Conservation (phyloP, 2,329 filamentous ascomycete species). For the Aspergillaceae sp. region DNA sequence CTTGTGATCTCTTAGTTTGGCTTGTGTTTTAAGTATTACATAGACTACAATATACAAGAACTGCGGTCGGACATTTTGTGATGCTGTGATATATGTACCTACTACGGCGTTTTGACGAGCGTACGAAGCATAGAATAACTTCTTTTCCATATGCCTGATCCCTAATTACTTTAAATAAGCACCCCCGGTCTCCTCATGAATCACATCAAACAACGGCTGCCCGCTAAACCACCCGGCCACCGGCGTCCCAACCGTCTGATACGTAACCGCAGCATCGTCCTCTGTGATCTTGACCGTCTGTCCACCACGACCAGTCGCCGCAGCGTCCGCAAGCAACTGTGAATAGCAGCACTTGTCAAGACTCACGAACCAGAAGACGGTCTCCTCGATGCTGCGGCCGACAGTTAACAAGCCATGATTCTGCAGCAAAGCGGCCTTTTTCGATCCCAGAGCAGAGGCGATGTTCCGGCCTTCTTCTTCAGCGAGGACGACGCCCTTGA, state of each 20-base stretch:
- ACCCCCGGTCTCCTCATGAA: conserved; percentile 52
- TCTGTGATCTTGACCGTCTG: conserved; percentile 59
- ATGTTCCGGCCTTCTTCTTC: conserved; percentile 48
- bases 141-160: no score
- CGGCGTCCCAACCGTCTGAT: conserved; percentile 54
- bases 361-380: conserved; percentile 47
- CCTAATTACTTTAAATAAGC: conserved; percentile 43
- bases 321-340: conserved; percentile 47
- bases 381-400: conserved; percentile 42
- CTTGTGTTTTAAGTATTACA: no score
- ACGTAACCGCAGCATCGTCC: conserved; percentile 60
- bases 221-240: conserved; percentile 61
- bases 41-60: no score
- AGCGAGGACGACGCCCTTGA: conserved; percentile 47
- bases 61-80: no score
- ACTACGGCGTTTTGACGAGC: no score
- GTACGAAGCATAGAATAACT: no score
- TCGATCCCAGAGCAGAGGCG: conserved; percentile 39
- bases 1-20: no score
- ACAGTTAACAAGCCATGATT: conserved; percentile 48
- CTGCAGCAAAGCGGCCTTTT: conserved; percentile 46
- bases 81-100: no score
- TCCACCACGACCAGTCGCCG: conserved; percentile 49
- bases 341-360: conserved; percentile 48
- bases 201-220: conserved; percentile 62